These are phyloP conservation scores for Aspergillus wentii DNA, from an alignment of 495 filamentous ascomycete genomes.

Conservation along the genomic window DNA sequence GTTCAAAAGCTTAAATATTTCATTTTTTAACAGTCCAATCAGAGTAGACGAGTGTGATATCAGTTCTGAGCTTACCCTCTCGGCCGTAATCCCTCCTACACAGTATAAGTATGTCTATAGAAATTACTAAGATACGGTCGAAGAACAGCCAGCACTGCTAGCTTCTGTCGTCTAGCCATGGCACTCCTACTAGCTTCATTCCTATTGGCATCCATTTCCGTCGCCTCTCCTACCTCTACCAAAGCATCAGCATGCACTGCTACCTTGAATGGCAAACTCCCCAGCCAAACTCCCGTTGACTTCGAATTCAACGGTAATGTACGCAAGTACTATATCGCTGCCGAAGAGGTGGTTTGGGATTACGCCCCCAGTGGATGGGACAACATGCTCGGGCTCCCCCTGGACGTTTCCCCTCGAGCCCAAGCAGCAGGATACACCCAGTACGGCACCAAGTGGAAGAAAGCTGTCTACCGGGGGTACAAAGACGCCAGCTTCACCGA, in stretches of 20 bases:
- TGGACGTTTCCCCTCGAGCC: not conserved
- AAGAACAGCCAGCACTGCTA: too few species aligned
- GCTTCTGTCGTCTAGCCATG: too few species aligned
- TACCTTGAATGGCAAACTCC: not conserved
- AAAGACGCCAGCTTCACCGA: not conserved
- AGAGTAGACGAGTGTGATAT: too few species aligned
- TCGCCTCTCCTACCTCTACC: too few species aligned
- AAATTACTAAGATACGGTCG: too few species aligned
- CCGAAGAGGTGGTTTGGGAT: slow-evolving; percentile 1
- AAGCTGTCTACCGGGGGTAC: slow-evolving; percentile 3
- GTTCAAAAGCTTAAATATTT: too few species aligned
- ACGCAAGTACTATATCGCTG: slow-evolving; percentile 2
- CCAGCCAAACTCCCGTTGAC: not conserved
- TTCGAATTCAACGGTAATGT: slow-evolving; percentile 4
- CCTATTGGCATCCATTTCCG: too few species aligned
- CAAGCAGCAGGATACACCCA: not conserved
- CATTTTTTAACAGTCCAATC: too few species aligned
- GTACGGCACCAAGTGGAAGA: not conserved
- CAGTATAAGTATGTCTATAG: too few species aligned
- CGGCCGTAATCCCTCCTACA: too few species aligned
- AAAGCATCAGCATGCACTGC: not conserved
- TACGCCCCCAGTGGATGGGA: slow-evolving; percentile 2
- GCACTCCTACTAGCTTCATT: too few species aligned
- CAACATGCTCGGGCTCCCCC: not conserved
- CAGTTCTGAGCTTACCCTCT: too few species aligned